These are phyloP conservation scores for Elsinoe perseae DNA, from an alignment of 2,329 filamentous ascomycete genomes.

Conservation along the genomic window DNA sequence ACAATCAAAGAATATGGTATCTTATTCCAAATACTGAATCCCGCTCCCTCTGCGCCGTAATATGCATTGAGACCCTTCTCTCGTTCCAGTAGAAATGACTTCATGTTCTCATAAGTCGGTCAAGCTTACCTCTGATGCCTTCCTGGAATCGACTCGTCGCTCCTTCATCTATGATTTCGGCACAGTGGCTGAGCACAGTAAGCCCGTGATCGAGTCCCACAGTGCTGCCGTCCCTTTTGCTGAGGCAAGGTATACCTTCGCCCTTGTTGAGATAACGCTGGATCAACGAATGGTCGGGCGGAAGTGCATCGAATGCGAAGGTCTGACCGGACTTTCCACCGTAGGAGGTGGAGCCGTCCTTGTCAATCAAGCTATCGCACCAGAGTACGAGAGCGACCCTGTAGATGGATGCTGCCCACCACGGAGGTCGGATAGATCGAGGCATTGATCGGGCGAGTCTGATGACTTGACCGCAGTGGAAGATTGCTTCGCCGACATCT, in stretches of 20 bases:
- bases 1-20: conserved; percentile 11
- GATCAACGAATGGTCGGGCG: conserved; percentile 45
- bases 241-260: conserved; percentile 47
- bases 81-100: background rate
- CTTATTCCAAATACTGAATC: background rate
- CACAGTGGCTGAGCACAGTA: conserved; percentile 44
- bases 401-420: conserved; percentile 65
- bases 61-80: conserved; percentile 2
- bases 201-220: conserved; percentile 42
- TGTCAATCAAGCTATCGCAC: conserved; percentile 51
- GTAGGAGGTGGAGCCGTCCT: conserved; percentile 36
- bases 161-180: conserved; percentile 48
- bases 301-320: conserved; percentile 45
- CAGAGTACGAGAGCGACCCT: conserved; percentile 57
- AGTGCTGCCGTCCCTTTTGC: conserved; percentile 42
- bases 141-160: conserved; percentile 46
- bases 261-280: conserved; percentile 46
- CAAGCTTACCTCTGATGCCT: conserved; percentile 48
- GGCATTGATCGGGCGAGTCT: conserved; percentile 55
- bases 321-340: conserved; percentile 32
- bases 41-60: background rate
- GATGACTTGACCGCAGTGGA: conserved; percentile 61
- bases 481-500: conserved; percentile 55
- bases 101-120: conserved; percentile 35
- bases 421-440: conserved; percentile 53